Evolutionary conservation across 2,329 filamentous ascomycete genomes (phyloP), one percentile per base, ranked within the genome.

Genomic region (Fusarium sp.): DNA sequence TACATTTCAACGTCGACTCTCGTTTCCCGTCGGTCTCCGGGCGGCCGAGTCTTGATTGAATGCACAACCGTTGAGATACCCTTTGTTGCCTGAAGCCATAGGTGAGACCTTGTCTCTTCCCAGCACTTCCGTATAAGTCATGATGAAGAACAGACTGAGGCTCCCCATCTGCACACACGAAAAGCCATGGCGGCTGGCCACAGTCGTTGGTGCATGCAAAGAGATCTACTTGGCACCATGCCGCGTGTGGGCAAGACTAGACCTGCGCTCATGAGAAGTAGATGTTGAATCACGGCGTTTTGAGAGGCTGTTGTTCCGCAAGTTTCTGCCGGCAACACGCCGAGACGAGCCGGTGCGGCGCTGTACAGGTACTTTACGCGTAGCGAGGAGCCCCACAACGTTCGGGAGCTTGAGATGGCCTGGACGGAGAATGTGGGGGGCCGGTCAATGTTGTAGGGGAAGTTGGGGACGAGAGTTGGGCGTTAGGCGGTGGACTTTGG

Each of bases 351-450:
- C 67, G 64, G 58, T 47, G 63, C 58, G 32, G 60, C 58, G 69
- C 40, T 63, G 59, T 54, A 65, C 50, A 65, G 52, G 35, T 57
- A 68, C 60, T 68, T 75, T 73, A 77, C 72, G 60, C 67, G 74
- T 69, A 59, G 68, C 75, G 57, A 66, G 58, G 54, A 58, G 71
- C 57, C 71, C 76, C 76, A 76, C 76, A 56, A 58, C 32, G 65
- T 47, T 76, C 68, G 74, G 75, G 75, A 77, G 69, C 68, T 78
- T 66, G 69, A 75, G 45, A 50, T 50, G 45, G 70, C 73, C 57
- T 76, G 63, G 65, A 68, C 66, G 69, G 73, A 77, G 77, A 76
- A 78, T 75, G 76, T 78, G 76, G 76, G 76, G 76, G 63, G 67
- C 57, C 62, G 61, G 66, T 71, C 66, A 67, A 52, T 69, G 60